phyloP scores from a whole-genome alignment of 257 asterid species.

The Cordia subcordata region DNA sequence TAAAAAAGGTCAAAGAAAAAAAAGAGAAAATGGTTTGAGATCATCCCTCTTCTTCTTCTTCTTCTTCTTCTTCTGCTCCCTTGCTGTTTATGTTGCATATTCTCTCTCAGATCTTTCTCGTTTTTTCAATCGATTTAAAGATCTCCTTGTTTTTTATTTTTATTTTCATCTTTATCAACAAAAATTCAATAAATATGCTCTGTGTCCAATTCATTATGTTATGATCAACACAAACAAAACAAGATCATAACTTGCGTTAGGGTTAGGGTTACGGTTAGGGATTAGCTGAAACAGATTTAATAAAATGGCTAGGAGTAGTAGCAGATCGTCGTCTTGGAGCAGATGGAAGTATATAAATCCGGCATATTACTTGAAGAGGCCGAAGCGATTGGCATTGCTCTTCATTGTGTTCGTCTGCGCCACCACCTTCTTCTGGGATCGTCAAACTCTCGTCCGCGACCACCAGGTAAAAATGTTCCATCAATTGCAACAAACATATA shows the following conservation, averaged over 20 bases:
- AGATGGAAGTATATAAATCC: conserved; percentile 68
- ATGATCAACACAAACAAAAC: not conserved
- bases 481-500: too few relatives aligned
- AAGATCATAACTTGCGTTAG: too few relatives aligned
- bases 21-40: not conserved
- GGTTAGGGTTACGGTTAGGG: not conserved
- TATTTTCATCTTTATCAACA: too few relatives aligned
- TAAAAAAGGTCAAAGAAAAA: too few relatives aligned
- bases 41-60: not conserved
- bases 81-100: too few relatives aligned
- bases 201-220: not conserved
- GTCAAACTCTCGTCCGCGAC: conserved; percentile 86
- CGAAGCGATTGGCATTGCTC: conserved; percentile 79
- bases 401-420: conserved; percentile 55
- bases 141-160: too few relatives aligned
- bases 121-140: not conserved
- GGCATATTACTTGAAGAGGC: conserved; percentile 86
- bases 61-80: not conserved
- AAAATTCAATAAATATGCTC: too few relatives aligned
- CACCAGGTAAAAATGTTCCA: conserved; percentile 52
- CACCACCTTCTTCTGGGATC: conserved; percentile 82
- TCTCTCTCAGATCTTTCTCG: not conserved
- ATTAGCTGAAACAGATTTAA: not conserved
- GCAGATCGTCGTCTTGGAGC: conserved; percentile 41
- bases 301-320: conserved; percentile 75